Percentiles rank a stretch among this genome's conserved stretches.
These are phyloP conservation scores for Cyclocybe cylindracea DNA, from an alignment of 768 basidiomycete species.

Conservation along the genomic window DNA sequence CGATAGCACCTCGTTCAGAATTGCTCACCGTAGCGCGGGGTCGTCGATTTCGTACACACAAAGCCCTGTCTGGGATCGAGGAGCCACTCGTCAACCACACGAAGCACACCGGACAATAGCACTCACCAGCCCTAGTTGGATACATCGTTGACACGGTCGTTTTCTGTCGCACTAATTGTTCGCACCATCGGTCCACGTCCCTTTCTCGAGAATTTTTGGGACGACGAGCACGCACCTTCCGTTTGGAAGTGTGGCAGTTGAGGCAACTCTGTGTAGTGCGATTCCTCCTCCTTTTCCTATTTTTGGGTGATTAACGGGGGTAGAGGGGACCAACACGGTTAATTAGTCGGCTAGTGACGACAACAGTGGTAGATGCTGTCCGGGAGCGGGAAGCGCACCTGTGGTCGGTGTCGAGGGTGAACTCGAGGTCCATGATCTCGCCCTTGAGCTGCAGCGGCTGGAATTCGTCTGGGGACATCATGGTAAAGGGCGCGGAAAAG, in stretches of 20 bases:
- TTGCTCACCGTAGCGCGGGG: conserved; percentile 68
- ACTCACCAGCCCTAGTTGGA: conserved; percentile 80
- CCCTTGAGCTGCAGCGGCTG: conserved; percentile 69
- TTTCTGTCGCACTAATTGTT: conserved; percentile 80
- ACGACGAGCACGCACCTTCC: conserved; percentile 60
- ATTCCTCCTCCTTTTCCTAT: conserved; percentile 84
- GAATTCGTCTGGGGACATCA: conserved; percentile 58
- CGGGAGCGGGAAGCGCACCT: conserved; percentile 38
- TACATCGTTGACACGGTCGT: conserved; percentile 88
- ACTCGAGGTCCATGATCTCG: conserved; percentile 79
- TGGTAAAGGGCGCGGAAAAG: conserved; percentile 46
- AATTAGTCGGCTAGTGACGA: conserved; percentile 49
- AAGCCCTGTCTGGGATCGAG: conserved; percentile 70
- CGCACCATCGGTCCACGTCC: neutral
- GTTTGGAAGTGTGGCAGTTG: conserved; percentile 92
- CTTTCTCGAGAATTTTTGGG: conserved; percentile 6
- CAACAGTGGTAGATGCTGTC: conserved; percentile 16
- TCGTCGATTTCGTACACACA: conserved; percentile 96
- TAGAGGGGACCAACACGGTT: conserved; percentile 45
- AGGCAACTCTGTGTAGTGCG: conserved; percentile 87
- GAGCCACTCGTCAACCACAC: conserved; percentile 9
- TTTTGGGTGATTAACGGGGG: conserved; percentile 46
- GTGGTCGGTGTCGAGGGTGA: conserved; percentile 70
- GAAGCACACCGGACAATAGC: conserved; percentile 10
- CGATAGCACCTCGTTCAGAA: neutral